phyloP scores from a whole-genome alignment of 208 protist species.

The Strigomonas culicis region DNA sequence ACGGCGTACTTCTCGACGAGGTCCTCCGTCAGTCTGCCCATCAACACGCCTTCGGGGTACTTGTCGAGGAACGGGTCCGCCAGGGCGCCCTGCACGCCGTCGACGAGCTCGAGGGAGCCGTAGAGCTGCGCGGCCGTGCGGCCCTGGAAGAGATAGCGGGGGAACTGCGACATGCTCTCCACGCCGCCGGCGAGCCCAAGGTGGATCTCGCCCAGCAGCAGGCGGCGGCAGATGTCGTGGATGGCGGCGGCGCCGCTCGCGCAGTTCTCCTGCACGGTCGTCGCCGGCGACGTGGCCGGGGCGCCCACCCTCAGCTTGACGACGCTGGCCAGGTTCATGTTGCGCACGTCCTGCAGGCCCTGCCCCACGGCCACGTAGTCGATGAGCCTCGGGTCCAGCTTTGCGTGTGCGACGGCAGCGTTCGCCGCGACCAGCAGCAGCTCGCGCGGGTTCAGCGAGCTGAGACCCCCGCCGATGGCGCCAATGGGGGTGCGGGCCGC shows the following conservation, averaged over 20 bases:
- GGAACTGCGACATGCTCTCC: constrained; percentile 64
- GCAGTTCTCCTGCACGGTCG: constrained; percentile 66
- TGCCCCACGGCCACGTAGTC: constrained; percentile 50
- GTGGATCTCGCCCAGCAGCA: constrained; percentile 43
- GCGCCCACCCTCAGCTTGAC: constrained; percentile 33
- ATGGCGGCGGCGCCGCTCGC: constrained; percentile 53
- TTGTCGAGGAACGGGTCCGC: constrained; percentile 44
- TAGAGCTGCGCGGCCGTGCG: constrained; percentile 51
- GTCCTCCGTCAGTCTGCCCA: constrained; percentile 72
- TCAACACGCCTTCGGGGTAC: constrained; percentile 38
- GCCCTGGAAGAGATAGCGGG: constrained; percentile 38
- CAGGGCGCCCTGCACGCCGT: constrained; percentile 52
- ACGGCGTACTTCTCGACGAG: constrained; percentile 85
- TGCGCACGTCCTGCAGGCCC: constrained; percentile 53
- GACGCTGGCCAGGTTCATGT: constrained; percentile 50
- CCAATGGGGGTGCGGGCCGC: constrained; percentile 47
- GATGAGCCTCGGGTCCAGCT: constrained; percentile 37
- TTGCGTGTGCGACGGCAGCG: constrained; percentile 31
- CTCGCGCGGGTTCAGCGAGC: constrained; percentile 21
- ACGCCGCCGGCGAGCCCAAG: constrained; percentile 55
- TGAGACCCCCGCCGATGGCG: constrained; percentile 40
- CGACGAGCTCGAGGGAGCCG: constrained; percentile 45
- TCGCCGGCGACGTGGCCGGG: constrained; percentile 40
- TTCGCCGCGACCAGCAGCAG: constrained; percentile 31
- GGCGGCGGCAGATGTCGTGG: constrained; percentile 50